Conservation (phyloP, 257 asterid species). For the Primulina eburnea region DNA sequence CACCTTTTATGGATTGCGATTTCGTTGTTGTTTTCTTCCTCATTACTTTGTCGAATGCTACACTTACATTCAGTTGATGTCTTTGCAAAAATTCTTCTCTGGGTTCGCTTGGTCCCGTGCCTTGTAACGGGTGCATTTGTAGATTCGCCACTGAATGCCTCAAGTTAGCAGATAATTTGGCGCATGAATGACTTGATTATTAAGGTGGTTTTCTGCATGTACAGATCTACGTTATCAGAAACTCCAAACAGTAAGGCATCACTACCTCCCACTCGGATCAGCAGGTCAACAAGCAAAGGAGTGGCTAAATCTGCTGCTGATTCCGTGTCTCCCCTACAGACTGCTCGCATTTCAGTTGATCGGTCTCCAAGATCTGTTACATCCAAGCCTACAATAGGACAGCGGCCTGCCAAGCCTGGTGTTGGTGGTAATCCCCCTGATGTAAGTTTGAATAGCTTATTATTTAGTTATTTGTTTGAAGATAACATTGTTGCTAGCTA, state of each 20-base stretch:
- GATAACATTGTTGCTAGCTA: neutral
- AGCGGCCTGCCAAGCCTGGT: constrained; percentile 57
- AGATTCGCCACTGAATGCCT: constrained; percentile 27
- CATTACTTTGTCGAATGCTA: neutral
- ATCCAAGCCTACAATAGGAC: constrained; percentile 56
- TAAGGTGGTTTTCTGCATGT: constrained; percentile 16
- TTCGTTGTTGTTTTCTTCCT: neutral
- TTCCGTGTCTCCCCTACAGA: constrained; percentile 58
- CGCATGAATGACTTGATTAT: neutral
- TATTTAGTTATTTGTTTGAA: neutral
- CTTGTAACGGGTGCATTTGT: constrained; percentile 17
- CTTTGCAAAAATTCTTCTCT: constrained; percentile 10
- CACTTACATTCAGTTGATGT: constrained; percentile 5
- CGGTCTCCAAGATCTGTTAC: constrained; percentile 62
- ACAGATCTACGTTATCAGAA: constrained; percentile 63
- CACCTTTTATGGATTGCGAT: constrained; percentile 23
- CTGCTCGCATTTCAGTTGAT: constrained; percentile 52
- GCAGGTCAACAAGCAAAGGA: constrained; percentile 48
- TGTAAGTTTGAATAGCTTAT: constrained; percentile 41
- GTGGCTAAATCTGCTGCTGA: constrained; percentile 60
- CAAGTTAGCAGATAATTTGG: constrained; percentile 16
- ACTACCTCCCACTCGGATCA: constrained; percentile 49
- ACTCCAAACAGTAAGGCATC: constrained; percentile 64
- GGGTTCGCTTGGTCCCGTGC: constrained; percentile 12
- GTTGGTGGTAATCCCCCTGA: constrained; percentile 50